These are phyloP conservation scores for Phytophthora lateralis DNA, from an alignment of 352 stramenopile species.

Conservation along the genomic window DNA sequence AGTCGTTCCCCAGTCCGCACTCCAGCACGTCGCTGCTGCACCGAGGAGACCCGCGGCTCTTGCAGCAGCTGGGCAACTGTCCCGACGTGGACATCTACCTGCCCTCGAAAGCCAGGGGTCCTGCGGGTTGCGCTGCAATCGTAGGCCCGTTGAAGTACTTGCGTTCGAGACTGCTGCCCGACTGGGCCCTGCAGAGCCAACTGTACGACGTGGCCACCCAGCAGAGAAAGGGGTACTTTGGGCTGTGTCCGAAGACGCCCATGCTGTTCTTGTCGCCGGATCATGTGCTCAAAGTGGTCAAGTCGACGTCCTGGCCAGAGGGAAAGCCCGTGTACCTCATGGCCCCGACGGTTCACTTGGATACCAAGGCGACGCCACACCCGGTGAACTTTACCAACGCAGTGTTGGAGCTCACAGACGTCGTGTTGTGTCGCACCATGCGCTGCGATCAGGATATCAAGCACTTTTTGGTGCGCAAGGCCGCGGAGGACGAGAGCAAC, in stretches of 20 bases:
- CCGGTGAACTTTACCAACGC: conserved; percentile 21
- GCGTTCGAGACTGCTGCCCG: conserved; percentile 33
- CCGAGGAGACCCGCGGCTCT: conserved; percentile 40
- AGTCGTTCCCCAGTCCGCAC: conserved; percentile 15
- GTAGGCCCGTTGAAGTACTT: conserved; percentile 39
- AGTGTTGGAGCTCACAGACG: conserved; percentile 30
- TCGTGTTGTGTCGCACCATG: conserved; percentile 31
- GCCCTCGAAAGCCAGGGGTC: conserved; percentile 25
- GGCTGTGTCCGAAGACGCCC: conserved; percentile 48
- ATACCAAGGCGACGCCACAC: background rate
- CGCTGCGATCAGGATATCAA: conserved; percentile 38
- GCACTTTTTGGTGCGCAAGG: conserved; percentile 19
- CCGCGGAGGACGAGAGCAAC: background rate
- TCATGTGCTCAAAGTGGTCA: conserved; percentile 20
- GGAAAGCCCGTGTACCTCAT: conserved; percentile 57
- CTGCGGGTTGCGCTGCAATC: conserved; percentile 51
- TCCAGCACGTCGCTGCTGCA: conserved; percentile 29
- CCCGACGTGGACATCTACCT: conserved; percentile 73
- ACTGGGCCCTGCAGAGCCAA: conserved; percentile 29
- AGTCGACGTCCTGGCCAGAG: conserved; percentile 30
- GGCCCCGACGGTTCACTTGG: conserved; percentile 25
- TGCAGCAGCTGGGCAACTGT: conserved; percentile 52
- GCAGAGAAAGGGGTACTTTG: conserved; percentile 40
- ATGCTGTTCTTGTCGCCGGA: conserved; percentile 55
- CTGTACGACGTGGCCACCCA: conserved; percentile 26